phyloP scores from a whole-genome alignment of 75 land plant genomes.

The Selaginella tamariscina region DNA sequence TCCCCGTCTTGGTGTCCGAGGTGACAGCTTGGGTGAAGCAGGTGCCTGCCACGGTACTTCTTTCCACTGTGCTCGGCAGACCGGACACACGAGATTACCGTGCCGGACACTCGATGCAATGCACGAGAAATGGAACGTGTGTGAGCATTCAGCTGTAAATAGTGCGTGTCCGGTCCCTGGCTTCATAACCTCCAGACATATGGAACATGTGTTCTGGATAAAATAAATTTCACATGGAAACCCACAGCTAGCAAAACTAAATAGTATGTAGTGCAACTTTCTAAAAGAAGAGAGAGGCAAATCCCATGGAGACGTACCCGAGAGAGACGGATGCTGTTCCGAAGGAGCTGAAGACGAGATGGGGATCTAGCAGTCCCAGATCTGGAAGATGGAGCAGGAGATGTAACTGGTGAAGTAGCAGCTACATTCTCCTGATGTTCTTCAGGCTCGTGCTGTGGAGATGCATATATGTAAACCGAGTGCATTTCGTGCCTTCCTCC shows the following conservation, averaged over 20 bases:
- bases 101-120: slow-evolving; percentile 68
- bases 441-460: slow-evolving; percentile 2
- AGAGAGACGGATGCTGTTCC: slow-evolving; percentile 6
- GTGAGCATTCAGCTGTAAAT: slow-evolving; percentile 78
- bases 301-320: slow-evolving; percentile 12
- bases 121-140: slow-evolving; percentile 70
- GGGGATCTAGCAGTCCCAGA: neutral
- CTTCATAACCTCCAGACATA: slow-evolving; percentile 56
- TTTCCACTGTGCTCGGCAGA: slow-evolving; percentile 71
- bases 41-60: slow-evolving; percentile 47
- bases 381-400: slow-evolving; percentile 1
- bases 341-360: slow-evolving; percentile 7
- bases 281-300: no score
- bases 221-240: neutral
- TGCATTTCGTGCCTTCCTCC: slow-evolving; percentile 45
- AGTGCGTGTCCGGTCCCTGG: slow-evolving; percentile 40
- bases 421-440: neutral
- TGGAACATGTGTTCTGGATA: slow-evolving; percentile 52
- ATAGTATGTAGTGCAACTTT: no score
- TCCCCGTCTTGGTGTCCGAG: neutral
- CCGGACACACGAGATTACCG: slow-evolving; percentile 64
- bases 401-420: neutral
- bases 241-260: no score
- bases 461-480: slow-evolving; percentile 32
- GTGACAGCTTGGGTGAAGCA: neutral